A percentile compares a stretch with the other conserved stretches of the same genome.
Evolutionary conservation across 2,329 filamentous ascomycete genomes (phyloP).

Genomic region (Aspergillus unguis): DNA sequence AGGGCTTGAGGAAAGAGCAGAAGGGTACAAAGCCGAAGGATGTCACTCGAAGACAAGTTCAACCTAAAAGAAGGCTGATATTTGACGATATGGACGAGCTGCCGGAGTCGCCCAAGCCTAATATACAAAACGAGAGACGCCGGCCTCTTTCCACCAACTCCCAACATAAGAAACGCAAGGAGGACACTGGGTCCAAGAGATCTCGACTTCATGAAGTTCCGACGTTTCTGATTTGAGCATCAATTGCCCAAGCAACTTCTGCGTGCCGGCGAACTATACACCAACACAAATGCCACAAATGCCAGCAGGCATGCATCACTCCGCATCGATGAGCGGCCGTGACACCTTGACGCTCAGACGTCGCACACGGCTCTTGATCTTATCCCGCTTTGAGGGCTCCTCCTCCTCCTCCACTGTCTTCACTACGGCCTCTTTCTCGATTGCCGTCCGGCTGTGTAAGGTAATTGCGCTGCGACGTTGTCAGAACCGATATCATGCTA

Average conservation of each 20-base stretch:
- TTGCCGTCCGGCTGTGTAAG: conserved; percentile 29
- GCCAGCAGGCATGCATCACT: conserved; percentile 3
- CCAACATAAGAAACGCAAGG: conserved; percentile 14
- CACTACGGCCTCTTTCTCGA: conserved; percentile 30
- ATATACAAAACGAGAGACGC: conserved; percentile 21
- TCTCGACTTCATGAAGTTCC: conserved; percentile 43
- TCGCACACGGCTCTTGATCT: conserved; percentile 29
- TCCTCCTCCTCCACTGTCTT: conserved; percentile 25
- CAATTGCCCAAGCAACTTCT: background rate
- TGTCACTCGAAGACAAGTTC: conserved; percentile 5
- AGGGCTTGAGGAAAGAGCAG: background rate
- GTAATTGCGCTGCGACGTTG: conserved; percentile 33
- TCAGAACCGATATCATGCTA: conserved; percentile 22
- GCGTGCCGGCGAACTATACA: background rate
- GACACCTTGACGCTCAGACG: conserved; percentile 28
- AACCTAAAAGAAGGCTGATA: conserved; percentile 3
- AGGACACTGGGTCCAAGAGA: conserved; percentile 31
- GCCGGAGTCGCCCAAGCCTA: conserved; percentile 28
- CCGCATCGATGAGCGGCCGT: conserved; percentile 15
- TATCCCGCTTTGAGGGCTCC: conserved; percentile 28
- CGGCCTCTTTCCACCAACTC: conserved; percentile 13
- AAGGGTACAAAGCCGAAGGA: conserved; percentile 12
- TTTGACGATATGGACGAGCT: conserved; percentile 38
- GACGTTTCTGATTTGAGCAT: conserved; percentile 40
- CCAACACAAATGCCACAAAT: no score